Conservation (phyloP, 73 alveolate species). For the Paramecium pentaurelia region DNA sequence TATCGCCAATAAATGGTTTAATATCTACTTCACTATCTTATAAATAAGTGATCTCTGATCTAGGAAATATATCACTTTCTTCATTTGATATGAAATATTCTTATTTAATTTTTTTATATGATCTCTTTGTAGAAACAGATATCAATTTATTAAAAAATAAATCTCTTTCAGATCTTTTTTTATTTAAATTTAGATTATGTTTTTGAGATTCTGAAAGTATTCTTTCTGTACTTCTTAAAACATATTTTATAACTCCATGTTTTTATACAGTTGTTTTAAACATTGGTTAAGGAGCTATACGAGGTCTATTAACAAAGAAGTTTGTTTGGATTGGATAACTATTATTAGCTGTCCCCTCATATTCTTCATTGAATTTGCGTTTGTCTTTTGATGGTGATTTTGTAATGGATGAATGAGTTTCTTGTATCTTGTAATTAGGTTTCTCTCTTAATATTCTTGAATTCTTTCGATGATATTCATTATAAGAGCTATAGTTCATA, state of each 20-base stretch:
- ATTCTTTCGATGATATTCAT: background rate
- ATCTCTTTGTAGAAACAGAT: background rate
- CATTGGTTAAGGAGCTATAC: background rate
- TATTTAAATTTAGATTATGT: background rate
- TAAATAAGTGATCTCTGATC: background rate
- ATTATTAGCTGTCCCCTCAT: background rate
- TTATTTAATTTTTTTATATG: background rate
- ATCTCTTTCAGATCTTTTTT: background rate
- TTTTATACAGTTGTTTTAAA: background rate
- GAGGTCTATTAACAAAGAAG: background rate
- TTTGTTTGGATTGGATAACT: background rate
- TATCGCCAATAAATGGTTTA: background rate
- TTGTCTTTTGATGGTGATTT: background rate
- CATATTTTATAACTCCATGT: background rate
- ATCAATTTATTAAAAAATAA: background rate
- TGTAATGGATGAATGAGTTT: background rate
- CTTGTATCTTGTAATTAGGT: background rate
- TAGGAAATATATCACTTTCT: background rate
- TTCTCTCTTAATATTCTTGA: background rate
- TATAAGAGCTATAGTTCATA: background rate
- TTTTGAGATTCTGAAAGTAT: background rate
- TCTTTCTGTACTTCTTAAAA: background rate
- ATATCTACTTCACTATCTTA: background rate
- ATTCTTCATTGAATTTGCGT: background rate
- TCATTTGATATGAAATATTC: background rate